phyloP scores from a whole-genome alignment of 2,329 filamentous ascomycete genomes.

The Fusarium heterosporum region DNA sequence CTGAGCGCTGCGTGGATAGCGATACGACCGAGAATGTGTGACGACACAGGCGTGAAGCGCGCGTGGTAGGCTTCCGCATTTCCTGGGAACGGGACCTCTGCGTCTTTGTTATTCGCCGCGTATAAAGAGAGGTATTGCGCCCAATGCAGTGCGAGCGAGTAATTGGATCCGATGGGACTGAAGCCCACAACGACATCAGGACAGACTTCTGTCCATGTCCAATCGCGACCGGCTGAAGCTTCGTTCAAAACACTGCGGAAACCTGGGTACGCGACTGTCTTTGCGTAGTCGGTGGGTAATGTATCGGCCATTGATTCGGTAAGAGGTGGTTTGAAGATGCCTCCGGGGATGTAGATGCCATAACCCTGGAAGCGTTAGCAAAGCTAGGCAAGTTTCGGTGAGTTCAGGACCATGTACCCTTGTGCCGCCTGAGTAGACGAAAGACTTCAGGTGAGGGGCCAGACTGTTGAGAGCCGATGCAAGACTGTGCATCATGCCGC shows the following conservation, averaged over 20 bases:
- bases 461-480: slow-evolving; percentile 42
- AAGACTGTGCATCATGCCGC: slow-evolving; percentile 50
- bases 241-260: slow-evolving; percentile 49
- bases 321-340: slow-evolving; percentile 51
- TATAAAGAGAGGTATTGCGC: slow-evolving; percentile 55
- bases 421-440: slow-evolving; percentile 53
- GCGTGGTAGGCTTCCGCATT: slow-evolving; percentile 41
- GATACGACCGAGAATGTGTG: slow-evolving; percentile 47
- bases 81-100: slow-evolving; percentile 49
- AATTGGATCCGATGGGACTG: slow-evolving; percentile 54
- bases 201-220: slow-evolving; percentile 55
- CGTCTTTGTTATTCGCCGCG: slow-evolving; percentile 44
- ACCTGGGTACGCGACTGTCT: slow-evolving; percentile 52
- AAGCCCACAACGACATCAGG: slow-evolving; percentile 55
- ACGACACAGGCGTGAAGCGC: slow-evolving; percentile 51
- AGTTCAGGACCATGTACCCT: slow-evolving; percentile 38
- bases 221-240: slow-evolving; percentile 47
- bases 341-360: slow-evolving; percentile 52
- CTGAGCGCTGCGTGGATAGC: slow-evolving; percentile 49
- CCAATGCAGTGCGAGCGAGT: slow-evolving; percentile 54
- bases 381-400: no score
- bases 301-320: slow-evolving; percentile 50
- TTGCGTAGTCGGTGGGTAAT: slow-evolving; percentile 51
- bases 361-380: slow-evolving; percentile 49
- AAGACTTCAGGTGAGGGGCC: slow-evolving; percentile 46